Evolutionary conservation across 1,284 basidiomycete species (phyloP), one percentile per base, ranked within the genome.

Genomic region (Papiliotrema flavescens): DNA sequence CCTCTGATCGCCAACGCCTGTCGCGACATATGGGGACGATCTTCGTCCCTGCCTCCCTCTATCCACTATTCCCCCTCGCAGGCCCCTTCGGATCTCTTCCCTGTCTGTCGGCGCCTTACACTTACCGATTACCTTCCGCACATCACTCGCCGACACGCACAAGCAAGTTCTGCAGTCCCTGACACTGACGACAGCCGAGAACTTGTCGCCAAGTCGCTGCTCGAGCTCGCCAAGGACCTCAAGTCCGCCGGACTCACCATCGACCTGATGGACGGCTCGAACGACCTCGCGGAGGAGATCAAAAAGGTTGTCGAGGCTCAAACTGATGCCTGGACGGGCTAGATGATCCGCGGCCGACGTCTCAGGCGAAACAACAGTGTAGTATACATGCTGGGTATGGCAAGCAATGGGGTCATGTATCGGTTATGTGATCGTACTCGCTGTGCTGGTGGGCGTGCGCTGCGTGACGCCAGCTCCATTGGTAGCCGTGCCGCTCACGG

Each of bases 191-290:
- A 32, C 47, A 70, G 67, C 79, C 76, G 86, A 50, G 84, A 86
- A 54, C 83, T 87, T 55, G 85, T 88, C 1, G 86, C 85, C 0
- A 63, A 80, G 35, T 78, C 78, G 0, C 75, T 87, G 4, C 77
- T 83, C 0, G 72, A 80, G 3, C 76, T 85, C 2, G 75, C 84
- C 6, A 79, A 83, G 34, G 76, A 82, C 36, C 80, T 83, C 11
- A 82, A 81, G 53, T 84, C 84, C 0, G 80, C 80, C 13, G 84
- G 84, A 0, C 76, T 87, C 17, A 83, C 80, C 8, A 79, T 88
- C 52, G 85, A 88, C 66, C 63, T 88, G 19, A 80, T 84, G 46
- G 82, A 83, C 32, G 86, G 85, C 0, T 77, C 83, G 0, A 78
- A 76, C 0, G 75, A 79, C 0, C 78, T 87, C 47, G 73, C 79